Percentiles rank a stretch among this genome's conserved stretches.
These are phyloP conservation scores for Mycena sp. DNA, from an alignment of 1,284 basidiomycete species.

Conservation along the genomic window DNA sequence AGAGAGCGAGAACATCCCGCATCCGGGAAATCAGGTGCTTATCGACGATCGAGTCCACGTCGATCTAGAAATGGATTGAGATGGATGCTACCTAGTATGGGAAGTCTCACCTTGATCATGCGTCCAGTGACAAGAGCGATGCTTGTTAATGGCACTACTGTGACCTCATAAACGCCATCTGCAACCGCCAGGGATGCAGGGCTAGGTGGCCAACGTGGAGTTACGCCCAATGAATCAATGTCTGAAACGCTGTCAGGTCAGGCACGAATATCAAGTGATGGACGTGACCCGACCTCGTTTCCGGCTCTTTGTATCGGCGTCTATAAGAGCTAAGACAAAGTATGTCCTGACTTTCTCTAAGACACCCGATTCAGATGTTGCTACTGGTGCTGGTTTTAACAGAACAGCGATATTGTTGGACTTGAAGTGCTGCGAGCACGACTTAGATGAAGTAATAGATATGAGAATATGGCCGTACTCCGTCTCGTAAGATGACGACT, in stretches of 20 bases:
- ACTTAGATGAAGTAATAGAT: background rate
- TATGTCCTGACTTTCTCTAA: slow-evolving; percentile 66
- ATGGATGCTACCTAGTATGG: slow-evolving; percentile 14
- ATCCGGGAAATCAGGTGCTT: slow-evolving; percentile 72
- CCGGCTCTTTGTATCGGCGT: slow-evolving; percentile 65
- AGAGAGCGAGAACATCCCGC: slow-evolving; percentile 56
- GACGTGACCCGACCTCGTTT: slow-evolving; percentile 56
- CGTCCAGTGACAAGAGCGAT: slow-evolving; percentile 81
- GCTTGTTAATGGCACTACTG: slow-evolving; percentile 75
- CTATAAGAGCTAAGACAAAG: slow-evolving; percentile 81
- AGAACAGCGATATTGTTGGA: slow-evolving; percentile 78
- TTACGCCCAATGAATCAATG: slow-evolving; percentile 63
- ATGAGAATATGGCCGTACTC: slow-evolving; percentile 56
- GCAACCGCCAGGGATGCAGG: slow-evolving; percentile 58
- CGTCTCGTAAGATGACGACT: slow-evolving; percentile 86
- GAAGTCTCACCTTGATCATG: slow-evolving; percentile 69
- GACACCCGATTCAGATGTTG: slow-evolving; percentile 53
- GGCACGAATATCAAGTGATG: background rate
- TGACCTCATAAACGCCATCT: slow-evolving; percentile 76
- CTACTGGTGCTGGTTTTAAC: slow-evolving; percentile 73
- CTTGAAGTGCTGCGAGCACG: slow-evolving; percentile 76
- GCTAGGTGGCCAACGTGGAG: slow-evolving; percentile 80
- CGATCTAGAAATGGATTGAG: slow-evolving; percentile 58
- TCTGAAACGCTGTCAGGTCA: slow-evolving; percentile 54
- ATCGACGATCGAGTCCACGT: slow-evolving; percentile 74